These are phyloP conservation scores for Plasmodium vivax DNA, from an alignment of 169 alveolate genomes.

Conservation along the genomic window DNA sequence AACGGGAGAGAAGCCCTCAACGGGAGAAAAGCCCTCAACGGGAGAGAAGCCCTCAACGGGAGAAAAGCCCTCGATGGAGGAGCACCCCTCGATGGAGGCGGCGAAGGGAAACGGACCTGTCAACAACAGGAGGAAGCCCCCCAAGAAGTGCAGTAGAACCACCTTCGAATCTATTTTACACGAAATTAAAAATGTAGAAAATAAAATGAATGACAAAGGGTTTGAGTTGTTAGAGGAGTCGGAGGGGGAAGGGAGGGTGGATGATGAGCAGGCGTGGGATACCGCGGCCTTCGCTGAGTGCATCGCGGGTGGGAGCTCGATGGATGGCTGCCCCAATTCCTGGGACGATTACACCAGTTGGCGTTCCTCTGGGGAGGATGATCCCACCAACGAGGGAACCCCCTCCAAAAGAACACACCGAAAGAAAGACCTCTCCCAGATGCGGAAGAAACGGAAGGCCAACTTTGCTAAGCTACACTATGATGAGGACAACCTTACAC, in stretches of 20 bases:
- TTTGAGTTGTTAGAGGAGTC: neutral
- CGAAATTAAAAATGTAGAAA: constrained; percentile 36
- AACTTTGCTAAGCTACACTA: constrained; percentile 4
- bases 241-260: neutral
- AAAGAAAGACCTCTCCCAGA: neutral
- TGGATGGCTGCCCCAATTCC: neutral
- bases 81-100: neutral
- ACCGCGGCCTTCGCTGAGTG: neutral
- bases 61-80: neutral
- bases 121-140: neutral
- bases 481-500: constrained; percentile 1
- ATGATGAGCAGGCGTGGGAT: neutral
- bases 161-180: constrained; percentile 25
- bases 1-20: neutral
- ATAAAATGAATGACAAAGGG: constrained; percentile 2
- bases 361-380: neutral
- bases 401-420: neutral
- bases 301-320: neutral
- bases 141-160: neutral
- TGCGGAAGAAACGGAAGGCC: constrained; percentile 16
- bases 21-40: neutral
- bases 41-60: too few relatives aligned
- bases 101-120: too few relatives aligned
- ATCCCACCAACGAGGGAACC: neutral
- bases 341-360: neutral